phyloP scores from a whole-genome alignment of 352 stramenopile species.

The Thalassiosira oceanica region DNA sequence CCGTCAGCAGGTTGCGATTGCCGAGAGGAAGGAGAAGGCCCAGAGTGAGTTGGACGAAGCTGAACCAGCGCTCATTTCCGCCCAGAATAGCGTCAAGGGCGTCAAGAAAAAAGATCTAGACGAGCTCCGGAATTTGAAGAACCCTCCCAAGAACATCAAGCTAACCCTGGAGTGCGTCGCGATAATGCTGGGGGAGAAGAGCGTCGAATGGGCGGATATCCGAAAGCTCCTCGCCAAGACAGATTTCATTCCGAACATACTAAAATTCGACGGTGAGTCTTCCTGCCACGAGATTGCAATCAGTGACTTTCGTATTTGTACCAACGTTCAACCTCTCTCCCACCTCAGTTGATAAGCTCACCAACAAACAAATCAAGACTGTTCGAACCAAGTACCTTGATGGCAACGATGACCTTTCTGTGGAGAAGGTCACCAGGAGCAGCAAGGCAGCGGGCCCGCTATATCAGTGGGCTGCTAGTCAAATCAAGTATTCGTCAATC shows the following conservation, averaged over 20 bases:
- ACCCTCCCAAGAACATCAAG: conserved; percentile 93
- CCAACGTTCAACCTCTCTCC: background rate
- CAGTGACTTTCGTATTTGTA: background rate
- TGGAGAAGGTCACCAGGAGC: conserved; percentile 74
- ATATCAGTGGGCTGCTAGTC: conserved; percentile 98
- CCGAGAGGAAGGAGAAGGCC: conserved; percentile 90
- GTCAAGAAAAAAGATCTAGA: conserved; percentile 99
- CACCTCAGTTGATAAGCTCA: conserved; percentile 90
- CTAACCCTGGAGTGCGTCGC: conserved; percentile 90
- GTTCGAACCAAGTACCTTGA: conserved; percentile 95
- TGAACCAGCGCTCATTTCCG: conserved; percentile 95
- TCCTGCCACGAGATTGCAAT: background rate
- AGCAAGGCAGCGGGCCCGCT: conserved; percentile 95
- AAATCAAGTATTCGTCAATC: conserved; percentile 98
- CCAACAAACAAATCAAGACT: conserved; percentile 89
- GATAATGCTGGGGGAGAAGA: conserved; percentile 97
- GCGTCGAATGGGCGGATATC: conserved; percentile 95
- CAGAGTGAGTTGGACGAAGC: conserved; percentile 95
- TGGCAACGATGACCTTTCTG: conserved; percentile 82
- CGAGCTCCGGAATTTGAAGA: conserved; percentile 94
- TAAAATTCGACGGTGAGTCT: conserved; percentile 92
- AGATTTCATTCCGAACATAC: conserved; percentile 98
- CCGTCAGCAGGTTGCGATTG: conserved; percentile 94
- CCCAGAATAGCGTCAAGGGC: conserved; percentile 93
- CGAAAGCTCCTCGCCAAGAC: conserved; percentile 95